phyloP scores from a whole-genome alignment of 2,329 filamentous ascomycete species.

The Aspergillus nomiae region DNA sequence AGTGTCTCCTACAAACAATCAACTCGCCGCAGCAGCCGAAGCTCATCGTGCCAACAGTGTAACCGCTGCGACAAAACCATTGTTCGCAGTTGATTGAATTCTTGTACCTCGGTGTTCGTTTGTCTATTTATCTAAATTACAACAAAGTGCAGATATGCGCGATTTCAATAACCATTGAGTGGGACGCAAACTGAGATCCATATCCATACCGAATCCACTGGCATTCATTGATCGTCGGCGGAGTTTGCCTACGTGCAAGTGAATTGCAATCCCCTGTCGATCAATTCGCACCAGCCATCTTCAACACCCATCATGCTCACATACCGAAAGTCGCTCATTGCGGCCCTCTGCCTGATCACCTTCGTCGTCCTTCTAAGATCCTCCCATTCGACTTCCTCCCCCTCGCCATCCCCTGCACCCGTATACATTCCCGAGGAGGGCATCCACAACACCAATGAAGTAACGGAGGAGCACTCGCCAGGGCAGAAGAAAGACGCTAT shows the following conservation, averaged over 20 bases:
- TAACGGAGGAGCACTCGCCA: slow-evolving; percentile 13
- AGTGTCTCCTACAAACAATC: not conserved
- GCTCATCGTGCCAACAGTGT: not conserved
- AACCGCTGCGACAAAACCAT: not conserved
- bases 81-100: not conserved
- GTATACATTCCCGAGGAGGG: slow-evolving; percentile 26
- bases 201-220: not conserved
- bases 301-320: slow-evolving; percentile 64
- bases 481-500: slow-evolving; percentile 18
- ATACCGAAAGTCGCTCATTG: slow-evolving; percentile 72
- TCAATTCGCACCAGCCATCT: slow-evolving; percentile 5
- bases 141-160: not conserved
- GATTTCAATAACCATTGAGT: not conserved
- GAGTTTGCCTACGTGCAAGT: not conserved
- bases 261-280: slow-evolving; percentile 12
- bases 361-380: slow-evolving; percentile 70
- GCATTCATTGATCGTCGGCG: not conserved
- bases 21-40: not conserved
- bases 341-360: slow-evolving; percentile 68
- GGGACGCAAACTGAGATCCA: not conserved
- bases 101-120: not conserved
- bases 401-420: slow-evolving; percentile 33
- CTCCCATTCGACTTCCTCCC: slow-evolving; percentile 56
- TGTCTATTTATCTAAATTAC: not conserved
- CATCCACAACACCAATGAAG: slow-evolving; percentile 23